Evolutionary conservation across 805 yeast species (phyloP).

Genomic region (Lachancea nothofagi): DNA sequence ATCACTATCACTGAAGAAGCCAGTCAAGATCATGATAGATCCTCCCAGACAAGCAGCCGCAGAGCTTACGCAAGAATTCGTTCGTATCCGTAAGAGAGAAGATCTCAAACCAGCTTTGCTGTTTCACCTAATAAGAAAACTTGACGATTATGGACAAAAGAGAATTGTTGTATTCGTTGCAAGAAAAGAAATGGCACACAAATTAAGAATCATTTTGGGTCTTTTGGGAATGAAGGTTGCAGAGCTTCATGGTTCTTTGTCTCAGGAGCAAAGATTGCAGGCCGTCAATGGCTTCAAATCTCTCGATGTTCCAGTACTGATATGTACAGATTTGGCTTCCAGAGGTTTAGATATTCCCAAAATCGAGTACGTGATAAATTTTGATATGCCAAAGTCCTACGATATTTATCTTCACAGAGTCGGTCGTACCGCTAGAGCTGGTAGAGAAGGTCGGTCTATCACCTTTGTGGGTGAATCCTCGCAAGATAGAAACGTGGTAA

Average conservation of each 20-base stretch:
- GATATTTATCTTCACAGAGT: slow-evolving; percentile 95
- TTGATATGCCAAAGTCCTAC: slow-evolving; percentile 89
- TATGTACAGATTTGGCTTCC: slow-evolving; percentile 97
- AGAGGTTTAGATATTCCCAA: slow-evolving; percentile 99
- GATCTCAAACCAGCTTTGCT: slow-evolving; percentile 76
- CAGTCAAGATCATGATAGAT: slow-evolving; percentile 92
- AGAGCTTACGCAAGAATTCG: slow-evolving; percentile 90
- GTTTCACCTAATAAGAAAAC: slow-evolving; percentile 59
- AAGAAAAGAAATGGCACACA: slow-evolving; percentile 86
- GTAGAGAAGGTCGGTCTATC: slow-evolving; percentile 89
- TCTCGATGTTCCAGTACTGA: slow-evolving; percentile 74
- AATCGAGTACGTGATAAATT: slow-evolving; percentile 90
- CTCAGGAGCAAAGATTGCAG: slow-evolving; percentile 88
- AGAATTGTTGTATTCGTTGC: slow-evolving; percentile 88
- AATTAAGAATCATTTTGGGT: slow-evolving; percentile 69
- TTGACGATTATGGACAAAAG: slow-evolving; percentile 57
- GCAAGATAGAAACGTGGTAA: slow-evolving; percentile 86
- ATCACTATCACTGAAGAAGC: slow-evolving; percentile 80
- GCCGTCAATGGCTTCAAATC: slow-evolving; percentile 79
- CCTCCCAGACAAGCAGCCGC: slow-evolving; percentile 93
- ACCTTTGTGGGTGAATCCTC: slow-evolving; percentile 90
- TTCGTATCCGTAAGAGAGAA: slow-evolving; percentile 89
- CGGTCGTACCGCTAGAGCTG: slow-evolving; percentile 99
- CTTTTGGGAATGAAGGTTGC: slow-evolving; percentile 70
- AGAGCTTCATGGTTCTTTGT: slow-evolving; percentile 76